Percentiles rank a stretch among this genome's conserved stretches.
phyloP scores from a whole-genome alignment of 2,329 filamentous ascomycete species.

The Colletotrichum australisinense region DNA sequence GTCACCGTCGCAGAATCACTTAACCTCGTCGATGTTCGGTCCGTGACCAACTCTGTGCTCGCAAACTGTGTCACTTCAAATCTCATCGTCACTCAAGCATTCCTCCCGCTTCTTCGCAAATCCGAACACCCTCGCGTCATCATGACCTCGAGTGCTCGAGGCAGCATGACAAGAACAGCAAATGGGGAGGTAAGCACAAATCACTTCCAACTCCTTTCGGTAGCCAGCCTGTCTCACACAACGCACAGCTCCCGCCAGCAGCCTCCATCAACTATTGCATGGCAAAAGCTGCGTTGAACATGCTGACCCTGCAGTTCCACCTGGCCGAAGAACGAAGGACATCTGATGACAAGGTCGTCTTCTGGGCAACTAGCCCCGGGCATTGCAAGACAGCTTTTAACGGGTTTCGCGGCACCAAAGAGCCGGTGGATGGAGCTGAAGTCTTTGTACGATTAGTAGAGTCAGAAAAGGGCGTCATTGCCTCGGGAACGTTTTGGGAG shows the following conservation, averaged over 20 bases:
- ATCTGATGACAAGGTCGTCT: not conserved
- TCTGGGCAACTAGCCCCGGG: not conserved
- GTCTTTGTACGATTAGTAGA: not conserved
- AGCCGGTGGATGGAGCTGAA: not conserved
- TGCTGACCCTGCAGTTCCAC: not conserved
- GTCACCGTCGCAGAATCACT: not conserved
- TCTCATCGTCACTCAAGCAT: not conserved
- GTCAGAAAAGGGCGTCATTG: not conserved
- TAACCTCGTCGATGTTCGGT: not conserved
- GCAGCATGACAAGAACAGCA: not conserved
- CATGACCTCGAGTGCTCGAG: not conserved
- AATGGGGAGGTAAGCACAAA: not conserved
- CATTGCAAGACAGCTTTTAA: slow-evolving; percentile 12
- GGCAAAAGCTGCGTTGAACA: not conserved
- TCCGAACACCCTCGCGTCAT: not conserved
- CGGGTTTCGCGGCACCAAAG: not conserved
- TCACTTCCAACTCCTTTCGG: not conserved
- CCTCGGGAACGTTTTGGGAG: not conserved
- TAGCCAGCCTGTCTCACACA: not conserved
- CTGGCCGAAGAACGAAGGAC: not conserved
- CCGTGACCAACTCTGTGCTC: not conserved
- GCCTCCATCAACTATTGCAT: not conserved
- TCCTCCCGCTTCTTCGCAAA: not conserved
- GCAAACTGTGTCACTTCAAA: not conserved
- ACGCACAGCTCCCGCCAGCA: not conserved